Base-by-base conservation (phyloP, 495 filamentous ascomycete species). In the Aspergillus saccharolyticus region DNA sequence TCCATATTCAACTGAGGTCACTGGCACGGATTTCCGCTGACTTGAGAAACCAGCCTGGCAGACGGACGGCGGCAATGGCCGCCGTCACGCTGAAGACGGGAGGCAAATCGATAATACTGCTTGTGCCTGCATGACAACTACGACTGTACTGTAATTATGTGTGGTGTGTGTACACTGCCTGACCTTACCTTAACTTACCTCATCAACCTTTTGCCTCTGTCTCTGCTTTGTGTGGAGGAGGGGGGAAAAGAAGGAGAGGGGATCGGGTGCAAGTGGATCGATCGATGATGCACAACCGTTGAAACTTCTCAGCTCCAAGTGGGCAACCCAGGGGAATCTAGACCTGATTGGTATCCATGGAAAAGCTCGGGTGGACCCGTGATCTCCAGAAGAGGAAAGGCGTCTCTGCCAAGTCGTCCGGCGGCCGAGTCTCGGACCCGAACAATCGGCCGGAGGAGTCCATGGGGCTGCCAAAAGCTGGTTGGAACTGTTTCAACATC, bases 371-470 rank as follows among this genome's bases (percentile, higher is more conserved):
- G 33, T 39, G 33, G 33, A 39, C 33, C 33, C 33, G 33, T 39
- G 33, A 39, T 39, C 54, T 48, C 44, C 51, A 51, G 53, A 47
- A 28, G 42, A 45, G 59, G 54, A 53, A 51, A 58, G 48, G 54
- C 18, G 19, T 25, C 39, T 42, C 18, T 30, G 58, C 57, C 59
- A 68, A 64, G 58, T 16, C 16, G 16, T 14, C 10, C 54, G 47
- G 15, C 69, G 69, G 69, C 69, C 69, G 69, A 72, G 63, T 50
- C 56, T 70, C 69, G 69, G 69, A 51, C 12, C 69, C 69, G 69
- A 66, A 43, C 24, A 28, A 8, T 46, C 22, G 42, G 52, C 42
- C 22, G 18, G 33, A 39, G 33, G 33, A 12, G n/a, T n/a, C n/a
- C n/a, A n/a, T n/a, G n/a, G n/a, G n/a, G n/a, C n/a, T n/a, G n/a